These are phyloP conservation scores for Neonectria punicea DNA, from an alignment of 2,329 filamentous ascomycete species.

Conservation along the genomic window DNA sequence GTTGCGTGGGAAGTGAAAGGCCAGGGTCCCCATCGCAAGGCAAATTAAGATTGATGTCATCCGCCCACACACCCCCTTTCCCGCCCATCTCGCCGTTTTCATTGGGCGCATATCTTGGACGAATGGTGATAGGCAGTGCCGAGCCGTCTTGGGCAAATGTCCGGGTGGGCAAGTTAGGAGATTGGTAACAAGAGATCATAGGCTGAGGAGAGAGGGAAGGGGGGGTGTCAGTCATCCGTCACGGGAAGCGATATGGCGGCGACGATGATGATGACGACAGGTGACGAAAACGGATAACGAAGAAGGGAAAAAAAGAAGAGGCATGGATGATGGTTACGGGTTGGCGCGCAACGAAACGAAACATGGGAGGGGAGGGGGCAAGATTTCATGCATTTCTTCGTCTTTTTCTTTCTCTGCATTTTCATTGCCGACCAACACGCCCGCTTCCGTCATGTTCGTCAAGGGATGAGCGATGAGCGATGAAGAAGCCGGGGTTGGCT, in stretches of 20 bases:
- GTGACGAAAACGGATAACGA: background rate
- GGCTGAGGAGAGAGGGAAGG: background rate
- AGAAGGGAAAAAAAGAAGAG: background rate
- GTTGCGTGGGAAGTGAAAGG: constrained; percentile 2
- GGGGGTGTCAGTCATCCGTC: constrained; percentile 5
- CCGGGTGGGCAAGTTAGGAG: background rate
- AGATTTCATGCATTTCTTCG: constrained; percentile 2
- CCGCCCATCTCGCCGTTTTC: constrained; percentile 24
- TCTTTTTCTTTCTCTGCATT: background rate
- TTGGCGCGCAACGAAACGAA: background rate
- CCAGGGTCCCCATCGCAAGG: constrained; percentile 28
- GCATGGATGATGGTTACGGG: background rate
- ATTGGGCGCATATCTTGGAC: constrained; percentile 26
- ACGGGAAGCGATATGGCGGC: background rate
- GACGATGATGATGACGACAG: background rate
- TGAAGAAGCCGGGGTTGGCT: background rate
- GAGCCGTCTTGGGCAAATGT: constrained; percentile 34
- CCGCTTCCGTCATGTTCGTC: constrained; percentile 1
- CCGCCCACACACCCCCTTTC: constrained; percentile 34
- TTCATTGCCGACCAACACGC: background rate
- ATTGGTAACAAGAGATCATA: background rate
- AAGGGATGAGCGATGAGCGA: background rate
- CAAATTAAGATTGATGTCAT: constrained; percentile 45
- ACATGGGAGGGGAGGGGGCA: constrained; percentile 2
- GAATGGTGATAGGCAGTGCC: constrained; percentile 38